Evolutionary conservation across 2,329 filamentous ascomycete genomes (phyloP).

Genomic region (Grosmannia serpens): DNA sequence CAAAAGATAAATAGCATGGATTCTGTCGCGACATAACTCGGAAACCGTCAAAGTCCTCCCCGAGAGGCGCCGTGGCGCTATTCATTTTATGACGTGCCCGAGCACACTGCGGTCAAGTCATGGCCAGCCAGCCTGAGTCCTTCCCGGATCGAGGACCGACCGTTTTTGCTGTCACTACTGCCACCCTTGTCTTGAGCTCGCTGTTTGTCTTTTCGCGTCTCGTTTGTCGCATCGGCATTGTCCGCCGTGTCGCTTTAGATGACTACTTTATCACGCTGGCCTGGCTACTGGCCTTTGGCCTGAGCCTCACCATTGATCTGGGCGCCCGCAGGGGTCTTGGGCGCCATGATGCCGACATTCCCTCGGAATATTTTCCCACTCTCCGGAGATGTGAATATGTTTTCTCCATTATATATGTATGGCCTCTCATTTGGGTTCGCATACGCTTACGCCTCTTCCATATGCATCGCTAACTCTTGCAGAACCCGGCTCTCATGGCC

Average conservation of each 20-base stretch:
- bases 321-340: constrained; percentile 56
- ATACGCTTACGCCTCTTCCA: constrained; percentile 4
- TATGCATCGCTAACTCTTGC: constrained; percentile 7
- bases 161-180: constrained; percentile 59
- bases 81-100: too few relatives aligned
- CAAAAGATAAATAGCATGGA: too few relatives aligned
- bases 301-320: constrained; percentile 55
- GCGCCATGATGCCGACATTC: constrained; percentile 52
- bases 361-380: constrained; percentile 29
- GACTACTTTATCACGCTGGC: constrained; percentile 73
- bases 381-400: constrained; percentile 52
- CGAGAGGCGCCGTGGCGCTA: too few relatives aligned
- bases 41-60: too few relatives aligned
- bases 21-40: too few relatives aligned
- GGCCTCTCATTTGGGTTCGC: constrained; percentile 13
- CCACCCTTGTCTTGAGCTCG: constrained; percentile 57
- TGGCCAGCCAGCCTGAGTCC: neutral
- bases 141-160: constrained; percentile 41
- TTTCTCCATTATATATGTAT: constrained; percentile 51
- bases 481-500: constrained; percentile 83
- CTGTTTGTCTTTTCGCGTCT: constrained; percentile 66
- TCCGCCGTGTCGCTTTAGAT: constrained; percentile 61
- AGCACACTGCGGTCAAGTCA: neutral
- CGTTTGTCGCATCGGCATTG: constrained; percentile 59
- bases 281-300: constrained; percentile 60